phyloP scores from a whole-genome alignment of 2,329 filamentous ascomycete genomes.

The Lithohypha guttulata region DNA sequence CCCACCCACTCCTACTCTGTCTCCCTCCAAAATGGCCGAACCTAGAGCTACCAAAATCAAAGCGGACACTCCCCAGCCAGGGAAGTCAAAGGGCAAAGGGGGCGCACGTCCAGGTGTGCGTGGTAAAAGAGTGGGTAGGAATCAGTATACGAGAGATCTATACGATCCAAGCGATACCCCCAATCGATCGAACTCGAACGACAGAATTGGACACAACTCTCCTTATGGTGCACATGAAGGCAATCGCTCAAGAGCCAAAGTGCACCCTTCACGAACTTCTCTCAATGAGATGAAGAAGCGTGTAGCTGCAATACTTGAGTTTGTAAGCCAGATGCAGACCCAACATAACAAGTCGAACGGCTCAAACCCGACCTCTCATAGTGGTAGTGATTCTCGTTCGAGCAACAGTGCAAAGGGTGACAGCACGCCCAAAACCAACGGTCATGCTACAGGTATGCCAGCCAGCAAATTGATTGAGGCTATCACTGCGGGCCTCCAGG shows the following conservation, averaged over 20 bases:
- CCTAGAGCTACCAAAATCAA: conserved; percentile 33
- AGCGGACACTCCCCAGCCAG: conserved; percentile 32
- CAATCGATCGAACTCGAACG: conserved; percentile 22
- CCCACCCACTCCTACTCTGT: conserved; percentile 52
- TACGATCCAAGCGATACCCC: conserved; percentile 36
- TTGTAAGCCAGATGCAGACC: conserved; percentile 78
- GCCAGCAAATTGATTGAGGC: conserved; percentile 26
- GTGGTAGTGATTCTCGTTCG: conserved; percentile 25
- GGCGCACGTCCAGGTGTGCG: conserved; percentile 54
- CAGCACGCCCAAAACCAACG: conserved; percentile 19
- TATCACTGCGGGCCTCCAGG: conserved; percentile 28
- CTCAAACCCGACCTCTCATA: conserved; percentile 27
- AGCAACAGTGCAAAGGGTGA: conserved; percentile 26
- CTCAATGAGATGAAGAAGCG: conserved; percentile 83
- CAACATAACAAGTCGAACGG: conserved; percentile 51
- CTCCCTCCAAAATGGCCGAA: conserved; percentile 35
- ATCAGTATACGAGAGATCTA: conserved; percentile 75
- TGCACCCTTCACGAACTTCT: conserved; percentile 51
- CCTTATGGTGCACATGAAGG: conserved; percentile 44
- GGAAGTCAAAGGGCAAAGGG: conserved; percentile 47
- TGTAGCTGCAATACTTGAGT: conserved; percentile 74
- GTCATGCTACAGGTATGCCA: conserved; percentile 12
- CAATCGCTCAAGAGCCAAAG: conserved; percentile 50
- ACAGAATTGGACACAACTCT: conserved; percentile 21
- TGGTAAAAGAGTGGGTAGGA: conserved; percentile 58